Conservation (phyloP, 1,284 basidiomycete species). For the Ustilago esculenta region DNA sequence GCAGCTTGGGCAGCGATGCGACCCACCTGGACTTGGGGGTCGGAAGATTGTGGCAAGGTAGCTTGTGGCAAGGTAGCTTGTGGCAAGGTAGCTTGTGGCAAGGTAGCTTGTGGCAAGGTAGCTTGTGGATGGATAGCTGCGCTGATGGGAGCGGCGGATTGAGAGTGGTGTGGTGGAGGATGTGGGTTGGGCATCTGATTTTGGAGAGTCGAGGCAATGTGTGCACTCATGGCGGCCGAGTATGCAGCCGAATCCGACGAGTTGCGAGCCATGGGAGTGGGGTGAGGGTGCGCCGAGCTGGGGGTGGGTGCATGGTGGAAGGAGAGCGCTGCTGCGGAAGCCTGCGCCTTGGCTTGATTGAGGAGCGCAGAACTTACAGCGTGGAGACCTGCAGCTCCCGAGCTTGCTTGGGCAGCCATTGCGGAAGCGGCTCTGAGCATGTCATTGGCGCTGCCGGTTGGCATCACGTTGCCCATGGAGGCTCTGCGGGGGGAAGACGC, state of each 20-base stretch:
- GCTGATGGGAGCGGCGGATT: slow-evolving; percentile 12
- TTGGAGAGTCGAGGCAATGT: slow-evolving; percentile 38
- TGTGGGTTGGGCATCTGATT: slow-evolving; percentile 20
- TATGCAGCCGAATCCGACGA: slow-evolving; percentile 42
- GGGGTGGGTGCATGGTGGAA: slow-evolving; percentile 1
- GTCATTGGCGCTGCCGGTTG: slow-evolving; percentile 35
- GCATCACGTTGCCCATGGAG: slow-evolving; percentile 11
- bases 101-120: slow-evolving; percentile 3
- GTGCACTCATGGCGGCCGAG: slow-evolving; percentile 54
- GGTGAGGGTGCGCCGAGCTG: slow-evolving; percentile 6
- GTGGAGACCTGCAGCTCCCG: slow-evolving; percentile 46
- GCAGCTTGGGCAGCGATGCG: slow-evolving; percentile 52
- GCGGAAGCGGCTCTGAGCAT: slow-evolving; percentile 54
- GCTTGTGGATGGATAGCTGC: slow-evolving; percentile 19
- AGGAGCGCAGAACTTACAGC: slow-evolving; percentile 52
- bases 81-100: no score
- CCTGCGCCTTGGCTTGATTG: slow-evolving; percentile 50
- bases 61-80: slow-evolving; percentile 16
- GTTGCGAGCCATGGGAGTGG: slow-evolving; percentile 34
- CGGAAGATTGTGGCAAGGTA: slow-evolving; percentile 3
- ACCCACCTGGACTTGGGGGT: slow-evolving; percentile 40
- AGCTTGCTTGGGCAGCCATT: slow-evolving; percentile 50
- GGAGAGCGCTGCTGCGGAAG: slow-evolving; percentile 14
- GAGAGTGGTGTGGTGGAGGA: neutral
- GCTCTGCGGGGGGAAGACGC: slow-evolving; percentile 20